These are phyloP conservation scores for Xylaria sp. DNA, from an alignment of 495 filamentous ascomycete genomes.

Conservation along the genomic window DNA sequence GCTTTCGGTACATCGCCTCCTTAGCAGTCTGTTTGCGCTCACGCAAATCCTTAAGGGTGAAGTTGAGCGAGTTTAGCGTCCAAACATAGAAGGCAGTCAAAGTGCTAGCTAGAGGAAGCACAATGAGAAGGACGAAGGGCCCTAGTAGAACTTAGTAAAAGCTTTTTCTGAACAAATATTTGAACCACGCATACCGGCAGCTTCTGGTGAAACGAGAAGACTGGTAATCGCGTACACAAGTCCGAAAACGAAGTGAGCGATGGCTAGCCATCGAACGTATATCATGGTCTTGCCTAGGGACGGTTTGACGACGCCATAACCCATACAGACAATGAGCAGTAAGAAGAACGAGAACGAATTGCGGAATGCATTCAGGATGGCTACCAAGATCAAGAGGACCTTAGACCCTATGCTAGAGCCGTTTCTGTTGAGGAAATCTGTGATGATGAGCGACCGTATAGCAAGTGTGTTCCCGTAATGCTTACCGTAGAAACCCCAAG, in stretches of 20 bases:
- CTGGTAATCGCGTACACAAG: constrained; percentile 92
- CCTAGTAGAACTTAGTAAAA: constrained; percentile 52
- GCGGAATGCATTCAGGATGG: constrained; percentile 87
- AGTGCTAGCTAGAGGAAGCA: constrained; percentile 89
- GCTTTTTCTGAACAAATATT: background rate
- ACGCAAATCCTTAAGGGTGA: constrained; percentile 92
- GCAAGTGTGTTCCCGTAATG: background rate
- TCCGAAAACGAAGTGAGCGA: constrained; percentile 92
- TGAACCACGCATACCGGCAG: constrained; percentile 54
- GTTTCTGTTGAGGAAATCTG: constrained; percentile 89
- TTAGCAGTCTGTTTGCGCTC: constrained; percentile 95
- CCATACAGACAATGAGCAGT: constrained; percentile 98
- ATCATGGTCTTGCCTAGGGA: constrained; percentile 94
- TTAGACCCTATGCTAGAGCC: constrained; percentile 85
- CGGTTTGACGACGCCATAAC: constrained; percentile 96
- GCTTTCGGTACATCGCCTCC: constrained; percentile 94
- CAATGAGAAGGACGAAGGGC: constrained; percentile 91
- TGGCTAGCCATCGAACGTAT: constrained; percentile 88
- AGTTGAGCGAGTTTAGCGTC: constrained; percentile 94
- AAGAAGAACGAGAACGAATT: constrained; percentile 99
- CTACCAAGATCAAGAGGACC: constrained; percentile 85
- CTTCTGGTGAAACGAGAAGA: constrained; percentile 84
- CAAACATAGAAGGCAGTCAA: constrained; percentile 98
- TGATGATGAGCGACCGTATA: constrained; percentile 31
- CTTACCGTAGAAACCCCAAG: constrained; percentile 91